Conservation (phyloP, 164 flowering plant species). For the Vitis vinifera region ASM3070453v1 NC_081807.1:7938501-7939000, state of each 20-base stretch:
- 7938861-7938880: no score
- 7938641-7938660: no score
- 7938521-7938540: no score
- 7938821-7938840: constrained; percentile 7
- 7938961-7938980: background rate
- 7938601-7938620: no score
- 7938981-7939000: background rate
- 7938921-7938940: background rate
- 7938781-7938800: background rate
- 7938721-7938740: constrained; percentile 4
- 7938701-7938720: no score
- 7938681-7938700: no score
- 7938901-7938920: background rate
- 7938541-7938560: no score
- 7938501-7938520: no score
- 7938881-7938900: background rate
- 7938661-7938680: no score
- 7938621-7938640: no score
- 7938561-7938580: no score
- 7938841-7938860: background rate
- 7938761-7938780: background rate
- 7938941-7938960: background rate
- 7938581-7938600: no score
- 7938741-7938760: constrained; percentile 3
- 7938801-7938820: background rate